These are phyloP conservation scores for Sodiomyces alkalinus DNA, from an alignment of 2,329 filamentous ascomycete species.

Conservation along the genomic window DNA sequence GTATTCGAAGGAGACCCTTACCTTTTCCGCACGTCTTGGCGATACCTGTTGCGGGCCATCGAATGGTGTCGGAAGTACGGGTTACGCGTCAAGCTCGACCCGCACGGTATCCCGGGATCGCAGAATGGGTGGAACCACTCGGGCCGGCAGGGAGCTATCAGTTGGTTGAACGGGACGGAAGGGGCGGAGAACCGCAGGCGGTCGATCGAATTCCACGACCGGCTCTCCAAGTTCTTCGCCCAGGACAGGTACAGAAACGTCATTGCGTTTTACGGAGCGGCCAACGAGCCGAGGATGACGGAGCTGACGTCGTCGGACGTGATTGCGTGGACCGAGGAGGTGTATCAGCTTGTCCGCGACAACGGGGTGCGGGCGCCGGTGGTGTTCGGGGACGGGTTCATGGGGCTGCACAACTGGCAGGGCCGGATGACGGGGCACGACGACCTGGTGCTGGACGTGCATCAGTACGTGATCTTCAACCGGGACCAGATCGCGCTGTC, in stretches of 20 bases:
- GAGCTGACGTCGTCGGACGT: constrained; percentile 51
- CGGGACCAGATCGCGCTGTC: constrained; percentile 66
- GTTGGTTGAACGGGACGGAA: constrained; percentile 84
- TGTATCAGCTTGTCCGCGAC: constrained; percentile 54
- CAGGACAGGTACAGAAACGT: constrained; percentile 88
- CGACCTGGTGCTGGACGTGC: constrained; percentile 79
- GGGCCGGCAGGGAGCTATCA: constrained; percentile 63
- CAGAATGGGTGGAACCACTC: constrained; percentile 99
- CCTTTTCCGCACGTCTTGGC: constrained; percentile 73
- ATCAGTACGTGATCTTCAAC: constrained; percentile 99
- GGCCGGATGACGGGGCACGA: constrained; percentile 58
- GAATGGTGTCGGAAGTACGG: constrained; percentile 91
- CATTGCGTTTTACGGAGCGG: constrained; percentile 82
- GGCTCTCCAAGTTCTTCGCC: constrained; percentile 80
- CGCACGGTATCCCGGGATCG: constrained; percentile 81
- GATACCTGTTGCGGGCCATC: constrained; percentile 82
- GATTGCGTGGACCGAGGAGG: constrained; percentile 63
- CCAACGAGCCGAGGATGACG: constrained; percentile 87
- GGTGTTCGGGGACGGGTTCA: constrained; percentile 89
- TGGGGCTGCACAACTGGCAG: constrained; percentile 83
- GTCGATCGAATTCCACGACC: constrained; percentile 74
- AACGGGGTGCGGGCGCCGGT: constrained; percentile 63
- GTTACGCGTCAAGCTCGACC: constrained; percentile 78
- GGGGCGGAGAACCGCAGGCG: constrained; percentile 65
- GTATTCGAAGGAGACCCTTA: constrained; percentile 81